Evolutionary conservation across 169 alveolate species (phyloP).

Genomic region (Plasmodium malariae): DNA sequence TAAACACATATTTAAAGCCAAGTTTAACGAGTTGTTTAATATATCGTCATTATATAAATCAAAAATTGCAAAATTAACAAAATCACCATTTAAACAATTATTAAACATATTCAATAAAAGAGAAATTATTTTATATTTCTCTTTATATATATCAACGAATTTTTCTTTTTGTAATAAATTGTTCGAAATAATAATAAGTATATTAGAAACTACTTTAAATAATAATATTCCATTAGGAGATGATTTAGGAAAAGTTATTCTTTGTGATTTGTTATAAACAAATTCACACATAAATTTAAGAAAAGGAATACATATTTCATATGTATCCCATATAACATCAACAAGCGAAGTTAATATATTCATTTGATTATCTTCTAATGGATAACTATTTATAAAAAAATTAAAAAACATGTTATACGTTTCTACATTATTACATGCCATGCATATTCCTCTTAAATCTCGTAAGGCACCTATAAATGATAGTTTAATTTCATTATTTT

Average conservation of each 20-base stretch:
- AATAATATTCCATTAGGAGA: slow-evolving; percentile 94
- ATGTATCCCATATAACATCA: slow-evolving; percentile 92
- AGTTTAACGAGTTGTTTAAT: slow-evolving; percentile 89
- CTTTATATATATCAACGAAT: slow-evolving; percentile 90
- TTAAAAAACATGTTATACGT: slow-evolving; percentile 90
- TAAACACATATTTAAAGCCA: slow-evolving; percentile 92
- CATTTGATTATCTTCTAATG: slow-evolving; percentile 87
- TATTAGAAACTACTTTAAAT: slow-evolving; percentile 91
- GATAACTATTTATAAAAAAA: slow-evolving; percentile 92
- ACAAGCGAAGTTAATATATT: slow-evolving; percentile 89
- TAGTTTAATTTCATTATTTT: slow-evolving; percentile 82
- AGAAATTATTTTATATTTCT: slow-evolving; percentile 93
- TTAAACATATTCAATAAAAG: slow-evolving; percentile 90
- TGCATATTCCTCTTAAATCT: slow-evolving; percentile 92
- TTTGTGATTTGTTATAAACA: slow-evolving; percentile 89
- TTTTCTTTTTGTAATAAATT: slow-evolving; percentile 85
- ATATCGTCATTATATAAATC: slow-evolving; percentile 94
- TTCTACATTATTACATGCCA: slow-evolving; percentile 87
- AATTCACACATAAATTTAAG: slow-evolving; percentile 92
- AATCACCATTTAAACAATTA: slow-evolving; percentile 93
- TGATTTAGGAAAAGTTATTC: slow-evolving; percentile 93
- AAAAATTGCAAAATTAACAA: slow-evolving; percentile 94
- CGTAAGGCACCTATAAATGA: slow-evolving; percentile 92
- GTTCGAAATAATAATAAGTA: slow-evolving; percentile 85
- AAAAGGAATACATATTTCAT: slow-evolving; percentile 92